Evolutionary conservation across 2,329 filamentous ascomycete genomes (phyloP).

Genomic region (Calonectria hawksworthii): DNA sequence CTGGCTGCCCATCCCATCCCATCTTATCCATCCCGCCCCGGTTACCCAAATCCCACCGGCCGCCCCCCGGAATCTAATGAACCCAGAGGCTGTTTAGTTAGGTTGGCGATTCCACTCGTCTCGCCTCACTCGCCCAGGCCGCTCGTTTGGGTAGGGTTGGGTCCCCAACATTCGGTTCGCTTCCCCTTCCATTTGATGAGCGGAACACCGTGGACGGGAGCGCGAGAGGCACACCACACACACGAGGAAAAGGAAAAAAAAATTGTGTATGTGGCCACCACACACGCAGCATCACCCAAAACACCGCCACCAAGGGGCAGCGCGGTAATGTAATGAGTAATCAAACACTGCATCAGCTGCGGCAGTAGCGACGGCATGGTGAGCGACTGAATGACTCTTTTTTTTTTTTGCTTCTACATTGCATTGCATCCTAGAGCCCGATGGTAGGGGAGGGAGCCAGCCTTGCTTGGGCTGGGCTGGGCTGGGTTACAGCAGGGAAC

Average conservation of each 20-base stretch:
- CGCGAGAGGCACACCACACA: neutral
- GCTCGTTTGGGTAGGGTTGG: slow-evolving; percentile 1
- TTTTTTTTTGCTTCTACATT: slow-evolving; percentile 9
- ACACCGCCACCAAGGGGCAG: slow-evolving; percentile 32
- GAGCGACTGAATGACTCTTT: neutral
- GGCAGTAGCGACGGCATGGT: slow-evolving; percentile 27
- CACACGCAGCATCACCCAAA: slow-evolving; percentile 10
- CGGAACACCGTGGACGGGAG: neutral
- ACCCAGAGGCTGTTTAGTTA: slow-evolving; percentile 18
- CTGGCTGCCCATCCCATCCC: slow-evolving; percentile 10
- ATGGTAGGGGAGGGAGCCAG: slow-evolving; percentile 1
- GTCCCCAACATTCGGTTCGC: slow-evolving; percentile 3
- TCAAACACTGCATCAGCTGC: slow-evolving; percentile 27
- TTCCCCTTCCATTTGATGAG: slow-evolving; percentile 6
- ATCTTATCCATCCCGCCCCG: neutral
- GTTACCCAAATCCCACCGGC: slow-evolving; percentile 10
- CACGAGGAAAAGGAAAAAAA: slow-evolving; percentile 5
- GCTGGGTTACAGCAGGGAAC: slow-evolving; percentile 12
- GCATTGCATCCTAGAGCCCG: slow-evolving; percentile 10
- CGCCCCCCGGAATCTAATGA: slow-evolving; percentile 23
- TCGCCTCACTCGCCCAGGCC: slow-evolving; percentile 8
- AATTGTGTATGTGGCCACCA: slow-evolving; percentile 35
- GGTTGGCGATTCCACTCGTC: slow-evolving; percentile 10
- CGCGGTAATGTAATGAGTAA: slow-evolving; percentile 20
- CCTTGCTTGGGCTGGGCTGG: slow-evolving; percentile 9